Evolutionary conservation across 805 yeast genomes (phyloP), one percentile per base, ranked within the genome.

Genomic region (Candida rishiriensis): DNA sequence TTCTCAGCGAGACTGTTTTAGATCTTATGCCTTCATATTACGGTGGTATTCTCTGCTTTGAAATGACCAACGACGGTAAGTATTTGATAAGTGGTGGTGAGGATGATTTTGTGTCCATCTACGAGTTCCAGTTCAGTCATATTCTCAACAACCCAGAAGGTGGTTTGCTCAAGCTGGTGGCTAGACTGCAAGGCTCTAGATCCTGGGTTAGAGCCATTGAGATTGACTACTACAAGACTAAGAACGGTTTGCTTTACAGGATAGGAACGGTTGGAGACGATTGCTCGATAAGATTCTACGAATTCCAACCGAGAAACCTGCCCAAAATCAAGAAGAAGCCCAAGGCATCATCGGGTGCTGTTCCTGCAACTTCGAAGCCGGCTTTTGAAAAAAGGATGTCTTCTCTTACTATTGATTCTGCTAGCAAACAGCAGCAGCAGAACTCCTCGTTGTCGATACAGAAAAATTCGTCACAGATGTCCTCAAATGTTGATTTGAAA

Each of bases 1-100:
- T 82, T 2, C 53, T 56, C 18, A 59, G 56, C 6, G 79, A 76
- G 48, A 45, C 43, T 10, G 45, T 75, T 3, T 54, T 77, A 1
- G 90, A 83, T 52, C 65, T 82, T 1, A 60, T 78, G 30, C 79
- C 86, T 3, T 74, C 83, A 31, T 82, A 80, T 54, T 85, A 80
- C 57, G 86, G 83, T 31, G 88, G 88, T 0, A 63, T 83, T 10
- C 61, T 75, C 29, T 72, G 78, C 50, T 58, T 75, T 16, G 68
- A 64, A 36, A 70, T 76, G 44, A 73, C 81, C 0, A 64, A 65
- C 3, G 82, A 78, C 52, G 73, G 69, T 31, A 71, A 68, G 47
- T 77, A 72, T 48, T 56, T 78, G 17, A 33, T 65, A 11, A 60
- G 70, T n/a, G 86, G 80, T 3, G 80, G 81, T 3, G 76, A 74